Evolutionary conservation across 164 flowering plant species (phyloP).

Genomic region (Aristolochia contorta): DNA sequence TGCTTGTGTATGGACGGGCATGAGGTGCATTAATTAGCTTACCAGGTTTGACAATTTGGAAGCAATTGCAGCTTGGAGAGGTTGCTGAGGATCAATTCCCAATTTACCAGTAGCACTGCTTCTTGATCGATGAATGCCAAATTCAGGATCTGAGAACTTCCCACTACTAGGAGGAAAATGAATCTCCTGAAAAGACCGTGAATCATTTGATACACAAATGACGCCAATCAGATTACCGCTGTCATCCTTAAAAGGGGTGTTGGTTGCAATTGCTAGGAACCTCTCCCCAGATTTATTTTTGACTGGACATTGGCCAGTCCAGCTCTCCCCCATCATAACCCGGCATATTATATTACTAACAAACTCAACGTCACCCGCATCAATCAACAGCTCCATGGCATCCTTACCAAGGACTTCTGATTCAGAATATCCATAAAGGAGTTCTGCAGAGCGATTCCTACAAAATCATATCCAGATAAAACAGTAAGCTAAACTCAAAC

Average conservation of each 20-base stretch:
- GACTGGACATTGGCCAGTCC: constrained; percentile 85
- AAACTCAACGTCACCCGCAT: constrained; percentile 31
- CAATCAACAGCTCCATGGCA: constrained; percentile 49
- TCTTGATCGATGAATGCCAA: constrained; percentile 30
- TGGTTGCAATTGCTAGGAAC: constrained; percentile 42
- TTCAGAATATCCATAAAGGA: constrained; percentile 72
- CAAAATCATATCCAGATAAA: constrained; percentile 12
- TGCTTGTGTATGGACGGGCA: too few species aligned
- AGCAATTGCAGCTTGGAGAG: constrained; percentile 77
- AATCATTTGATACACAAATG: constrained; percentile 73
- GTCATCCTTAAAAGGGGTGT: constrained; percentile 83
- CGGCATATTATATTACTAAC: constrained; percentile 43
- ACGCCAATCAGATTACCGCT: constrained; percentile 67
- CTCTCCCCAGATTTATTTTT: constrained; percentile 60
- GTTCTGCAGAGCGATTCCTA: constrained; percentile 85
- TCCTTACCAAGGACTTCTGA: constrained; percentile 73
- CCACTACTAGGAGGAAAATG: constrained; percentile 12
- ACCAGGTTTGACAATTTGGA: constrained; percentile 89
- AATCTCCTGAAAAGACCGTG: constrained; percentile 42
- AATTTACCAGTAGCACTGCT: constrained; percentile 32
- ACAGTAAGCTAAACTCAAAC: background rate
- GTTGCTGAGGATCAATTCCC: constrained; percentile 71
- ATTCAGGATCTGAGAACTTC: constrained; percentile 24
- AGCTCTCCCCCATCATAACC: constrained; percentile 54
- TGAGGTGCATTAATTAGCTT: constrained; percentile 9